Evolutionary conservation across 2,329 filamentous ascomycete genomes (phyloP).

Genomic region (Ophiostoma novo-ulmi): DNA sequence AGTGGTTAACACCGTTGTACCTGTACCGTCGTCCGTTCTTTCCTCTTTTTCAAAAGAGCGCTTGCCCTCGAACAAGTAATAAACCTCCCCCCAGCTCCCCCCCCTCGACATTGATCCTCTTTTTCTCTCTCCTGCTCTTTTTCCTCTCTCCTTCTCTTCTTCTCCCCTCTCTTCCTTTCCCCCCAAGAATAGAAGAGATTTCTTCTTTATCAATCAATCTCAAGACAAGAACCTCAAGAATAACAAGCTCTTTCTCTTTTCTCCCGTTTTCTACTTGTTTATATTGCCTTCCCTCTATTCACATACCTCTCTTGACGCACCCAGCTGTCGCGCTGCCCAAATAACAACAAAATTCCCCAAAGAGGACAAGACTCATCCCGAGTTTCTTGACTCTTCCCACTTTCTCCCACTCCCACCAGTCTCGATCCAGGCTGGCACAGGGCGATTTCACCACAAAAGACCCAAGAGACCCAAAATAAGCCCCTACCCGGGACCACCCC

Average conservation of each 20-base stretch:
- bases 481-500: slow-evolving; percentile 4
- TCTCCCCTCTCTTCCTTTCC: neutral
- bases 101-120: slow-evolving; percentile 15
- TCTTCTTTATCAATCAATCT: neutral
- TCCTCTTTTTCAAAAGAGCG: slow-evolving; percentile 27
- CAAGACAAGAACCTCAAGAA: neutral
- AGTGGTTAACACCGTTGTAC: neutral
- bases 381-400: slow-evolving; percentile 15
- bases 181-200: neutral
- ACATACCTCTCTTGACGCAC: neutral
- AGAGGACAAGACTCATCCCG: slow-evolving; percentile 28
- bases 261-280: neutral
- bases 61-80: slow-evolving; percentile 29
- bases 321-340: slow-evolving; percentile 22
- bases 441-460: slow-evolving; percentile 44
- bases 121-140: slow-evolving; percentile 14
- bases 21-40: slow-evolving; percentile 18
- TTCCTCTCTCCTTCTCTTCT: neutral
- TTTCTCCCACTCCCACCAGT: slow-evolving; percentile 37
- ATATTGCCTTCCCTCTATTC: neutral
- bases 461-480: slow-evolving; percentile 8
- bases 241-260: neutral
- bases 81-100: slow-evolving; percentile 24
- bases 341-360: slow-evolving; percentile 23
- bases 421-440: slow-evolving; percentile 40